These are phyloP conservation scores for Pseudogymnoascus sp. DNA, from an alignment of 2,329 filamentous ascomycete species.

Conservation along the genomic window DNA sequence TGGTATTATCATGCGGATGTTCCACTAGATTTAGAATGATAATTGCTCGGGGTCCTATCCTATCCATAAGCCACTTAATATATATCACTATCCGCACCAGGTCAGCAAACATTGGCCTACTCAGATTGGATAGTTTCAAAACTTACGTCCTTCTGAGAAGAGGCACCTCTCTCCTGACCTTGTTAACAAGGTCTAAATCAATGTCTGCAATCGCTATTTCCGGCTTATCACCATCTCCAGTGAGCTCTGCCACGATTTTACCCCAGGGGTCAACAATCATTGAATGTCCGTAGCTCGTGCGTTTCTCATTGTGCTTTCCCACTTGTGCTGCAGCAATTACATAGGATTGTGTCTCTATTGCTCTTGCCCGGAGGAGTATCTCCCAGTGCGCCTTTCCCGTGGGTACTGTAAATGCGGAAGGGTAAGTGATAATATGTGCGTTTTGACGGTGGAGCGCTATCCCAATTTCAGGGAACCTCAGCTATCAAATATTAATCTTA, in stretches of 20 bases:
- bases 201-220: conserved; percentile 44
- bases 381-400: conserved; percentile 87
- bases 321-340: conserved; percentile 80
- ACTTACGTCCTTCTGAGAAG: conserved; percentile 41
- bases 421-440: conserved; percentile 75
- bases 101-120: neutral
- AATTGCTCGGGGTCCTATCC: neutral
- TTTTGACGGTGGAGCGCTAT: conserved; percentile 55
- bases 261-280: conserved; percentile 88
- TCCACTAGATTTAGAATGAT: neutral
- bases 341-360: conserved; percentile 83
- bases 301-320: conserved; percentile 63
- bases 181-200: conserved; percentile 42
- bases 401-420: conserved; percentile 80
- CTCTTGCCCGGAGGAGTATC: conserved; percentile 64
- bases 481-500: conserved; percentile 24
- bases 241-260: conserved; percentile 56
- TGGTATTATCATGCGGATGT: neutral
- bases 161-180: conserved; percentile 47
- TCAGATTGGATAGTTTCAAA: neutral
- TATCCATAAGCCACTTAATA: neutral
- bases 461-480: conserved; percentile 72
- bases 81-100: neutral
- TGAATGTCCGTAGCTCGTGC: conserved; percentile 77
- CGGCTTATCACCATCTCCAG: conserved; percentile 38